Conservation (phyloP, 2,329 filamentous ascomycete species). For the Dothiorella sarmentorum region DNA sequence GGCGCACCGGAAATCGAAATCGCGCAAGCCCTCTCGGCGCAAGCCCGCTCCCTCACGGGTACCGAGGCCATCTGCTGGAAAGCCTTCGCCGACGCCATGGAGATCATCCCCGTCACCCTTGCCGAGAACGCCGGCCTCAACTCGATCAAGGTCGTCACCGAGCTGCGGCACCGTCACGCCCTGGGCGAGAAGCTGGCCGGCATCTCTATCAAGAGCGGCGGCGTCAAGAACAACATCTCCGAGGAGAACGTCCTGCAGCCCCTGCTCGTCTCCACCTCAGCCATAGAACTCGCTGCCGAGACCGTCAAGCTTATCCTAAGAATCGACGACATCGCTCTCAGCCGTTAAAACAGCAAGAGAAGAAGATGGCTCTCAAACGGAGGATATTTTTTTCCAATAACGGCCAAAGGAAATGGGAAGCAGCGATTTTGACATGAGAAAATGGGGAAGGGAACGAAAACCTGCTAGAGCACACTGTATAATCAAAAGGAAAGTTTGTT, state of each 20-base stretch:
- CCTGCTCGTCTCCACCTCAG: constrained; percentile 91
- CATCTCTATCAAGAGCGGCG: constrained; percentile 96
- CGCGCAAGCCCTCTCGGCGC: constrained; percentile 77
- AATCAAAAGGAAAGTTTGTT: constrained; percentile 8
- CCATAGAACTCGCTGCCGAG: constrained; percentile 94
- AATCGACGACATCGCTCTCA: constrained; percentile 63
- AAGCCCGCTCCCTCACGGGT: constrained; percentile 77
- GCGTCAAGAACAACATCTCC: constrained; percentile 93
- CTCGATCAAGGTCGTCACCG: constrained; percentile 97
- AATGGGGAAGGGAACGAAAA: background rate
- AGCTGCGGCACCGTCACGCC: constrained; percentile 89
- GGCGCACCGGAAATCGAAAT: constrained; percentile 97
- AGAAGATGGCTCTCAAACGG: background rate
- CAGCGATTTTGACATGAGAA: background rate
- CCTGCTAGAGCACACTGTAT: constrained; percentile 2
- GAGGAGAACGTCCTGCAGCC: constrained; percentile 97
- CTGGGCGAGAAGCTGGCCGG: constrained; percentile 94
- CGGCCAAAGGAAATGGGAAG: background rate
- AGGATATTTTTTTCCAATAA: too few relatives aligned
- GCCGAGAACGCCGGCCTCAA: constrained; percentile 97
- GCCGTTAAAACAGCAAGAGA: constrained; percentile 27
- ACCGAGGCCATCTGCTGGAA: constrained; percentile 99
- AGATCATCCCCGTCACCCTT: constrained; percentile 93
- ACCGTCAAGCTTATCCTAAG: constrained; percentile 77
- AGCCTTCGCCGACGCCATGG: constrained; percentile 95